Evolutionary conservation across 768 basidiomycete genomes (phyloP).

Genomic region (Suillus subaureus): DNA sequence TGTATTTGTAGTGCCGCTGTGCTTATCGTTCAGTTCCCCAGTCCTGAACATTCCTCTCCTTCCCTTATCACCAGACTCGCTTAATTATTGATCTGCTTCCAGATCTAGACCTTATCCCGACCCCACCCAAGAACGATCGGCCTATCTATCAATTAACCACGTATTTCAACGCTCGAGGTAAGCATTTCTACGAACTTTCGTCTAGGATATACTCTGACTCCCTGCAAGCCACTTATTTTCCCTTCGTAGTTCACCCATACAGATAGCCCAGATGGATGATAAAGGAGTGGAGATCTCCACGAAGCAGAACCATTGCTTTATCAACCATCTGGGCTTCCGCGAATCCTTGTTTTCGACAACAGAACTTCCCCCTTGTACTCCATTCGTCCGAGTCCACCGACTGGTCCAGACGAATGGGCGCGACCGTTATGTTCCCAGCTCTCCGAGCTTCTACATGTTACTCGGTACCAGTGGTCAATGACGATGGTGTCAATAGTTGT

Average conservation of each 20-base stretch:
- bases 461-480: neutral
- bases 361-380: neutral
- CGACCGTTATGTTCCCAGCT: neutral
- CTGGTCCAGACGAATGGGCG: neutral
- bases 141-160: neutral
- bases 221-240: neutral
- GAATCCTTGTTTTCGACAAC: neutral
- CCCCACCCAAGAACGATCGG: neutral
- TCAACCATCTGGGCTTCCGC: neutral
- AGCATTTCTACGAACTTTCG: neutral
- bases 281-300: neutral
- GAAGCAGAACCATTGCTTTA: neutral
- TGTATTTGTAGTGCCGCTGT: too few relatives aligned
- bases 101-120: too few relatives aligned
- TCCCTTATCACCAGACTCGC: too few relatives aligned
- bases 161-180: neutral
- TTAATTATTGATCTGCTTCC: too few relatives aligned
- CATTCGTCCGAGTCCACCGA: neutral
- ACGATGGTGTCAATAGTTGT: neutral
- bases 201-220: neutral
- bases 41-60: too few relatives aligned
- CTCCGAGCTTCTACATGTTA: neutral
- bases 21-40: too few relatives aligned
- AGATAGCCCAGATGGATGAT: neutral
- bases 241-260: neutral